Evolutionary conservation across 2,329 filamentous ascomycete species (phyloP), one percentile per base, ranked within the genome.

Genomic region (Basipetospora sp.): DNA sequence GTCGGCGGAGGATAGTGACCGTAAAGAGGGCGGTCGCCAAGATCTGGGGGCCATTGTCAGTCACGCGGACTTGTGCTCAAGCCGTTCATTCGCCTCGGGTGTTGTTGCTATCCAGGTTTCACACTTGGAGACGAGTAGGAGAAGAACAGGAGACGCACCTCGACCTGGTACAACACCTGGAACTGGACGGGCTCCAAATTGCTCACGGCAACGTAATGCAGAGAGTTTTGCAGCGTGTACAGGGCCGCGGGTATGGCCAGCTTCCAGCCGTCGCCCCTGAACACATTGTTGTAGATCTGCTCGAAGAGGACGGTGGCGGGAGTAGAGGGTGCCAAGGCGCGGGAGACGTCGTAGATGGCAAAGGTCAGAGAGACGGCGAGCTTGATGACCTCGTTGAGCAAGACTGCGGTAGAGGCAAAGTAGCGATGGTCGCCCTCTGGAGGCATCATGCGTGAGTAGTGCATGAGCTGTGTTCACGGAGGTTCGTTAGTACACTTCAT

Each of bases 361-460:
- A 94, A 79, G 5, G 82, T 85, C 30, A 94, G 64, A 48, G 83
- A 92, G 39, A 96, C 75, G 27, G 77, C 73, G 25, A 96, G 71
- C 59, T 96, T 96, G 49, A 94, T 71, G 33, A 94, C 71, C 60
- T 98, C 90, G 57, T 87, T 90, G 44, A 96, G 68, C 54, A 96
- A 84, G 39, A 98, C 84, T 31, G 88, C 87, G 8, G 90, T 96
- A 30, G 87, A 94, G 28, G 88, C 79, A 49, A 90, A 84, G 59
- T 94, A 96, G 54, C 87, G 79, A 52, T 87, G 83, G 47, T 85
- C 83, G 53, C 79, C 77, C 8, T 72, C 67, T 8, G 77, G 69
- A n/a, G 86, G 81, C 87, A 94, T 94, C 43, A 92, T 77, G 46
- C 87, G 76, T 20, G 87, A 94, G 58, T 96, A 94, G 62, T 94